A percentile compares a stretch with the other conserved stretches of the same genome.
These are phyloP conservation scores for Cryphonectria nitschkei DNA, from an alignment of 2,329 filamentous ascomycete species.

Conservation along the genomic window DNA sequence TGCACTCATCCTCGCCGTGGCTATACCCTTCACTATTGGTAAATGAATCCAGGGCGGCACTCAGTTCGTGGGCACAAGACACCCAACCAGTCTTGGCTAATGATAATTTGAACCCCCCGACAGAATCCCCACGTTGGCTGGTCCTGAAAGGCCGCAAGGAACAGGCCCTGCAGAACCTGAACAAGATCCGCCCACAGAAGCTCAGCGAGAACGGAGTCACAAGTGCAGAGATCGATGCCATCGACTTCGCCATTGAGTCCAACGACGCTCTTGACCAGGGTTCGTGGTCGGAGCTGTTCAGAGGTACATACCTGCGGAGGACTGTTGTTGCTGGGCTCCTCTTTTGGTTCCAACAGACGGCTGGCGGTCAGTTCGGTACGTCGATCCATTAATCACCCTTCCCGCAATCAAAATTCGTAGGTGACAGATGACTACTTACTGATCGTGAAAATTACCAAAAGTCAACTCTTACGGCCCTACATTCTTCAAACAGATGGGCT, in stretches of 20 bases:
- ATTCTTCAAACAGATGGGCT: constrained; percentile 14
- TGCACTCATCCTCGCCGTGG: not conserved
- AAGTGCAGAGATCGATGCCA: constrained; percentile 7
- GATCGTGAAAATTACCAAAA: not conserved
- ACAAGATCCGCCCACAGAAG: constrained; percentile 16
- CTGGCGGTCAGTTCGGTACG: constrained; percentile 16
- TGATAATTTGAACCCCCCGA: not conserved
- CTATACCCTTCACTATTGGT: constrained; percentile 15
- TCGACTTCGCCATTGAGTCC: constrained; percentile 11
- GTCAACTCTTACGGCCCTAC: constrained; percentile 22
- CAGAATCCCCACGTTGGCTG: constrained; percentile 21
- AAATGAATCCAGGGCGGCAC: not conserved
- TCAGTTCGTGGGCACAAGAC: not conserved
- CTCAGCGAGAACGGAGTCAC: constrained; percentile 39
- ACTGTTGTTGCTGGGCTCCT: constrained; percentile 6
- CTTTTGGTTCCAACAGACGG: constrained; percentile 20
- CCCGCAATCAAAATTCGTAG: not conserved
- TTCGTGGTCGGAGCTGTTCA: constrained; percentile 15
- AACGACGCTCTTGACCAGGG: constrained; percentile 7
- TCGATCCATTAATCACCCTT: not conserved
- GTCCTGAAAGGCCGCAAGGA: constrained; percentile 15
- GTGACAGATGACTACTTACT: not conserved
- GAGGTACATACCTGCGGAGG: constrained; percentile 15
- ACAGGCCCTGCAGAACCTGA: constrained; percentile 7
- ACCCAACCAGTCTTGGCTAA: not conserved